These are phyloP conservation scores for Neurospora tetrasperma DNA, from an alignment of 495 filamentous ascomycete species.

Conservation along the genomic window DNA sequence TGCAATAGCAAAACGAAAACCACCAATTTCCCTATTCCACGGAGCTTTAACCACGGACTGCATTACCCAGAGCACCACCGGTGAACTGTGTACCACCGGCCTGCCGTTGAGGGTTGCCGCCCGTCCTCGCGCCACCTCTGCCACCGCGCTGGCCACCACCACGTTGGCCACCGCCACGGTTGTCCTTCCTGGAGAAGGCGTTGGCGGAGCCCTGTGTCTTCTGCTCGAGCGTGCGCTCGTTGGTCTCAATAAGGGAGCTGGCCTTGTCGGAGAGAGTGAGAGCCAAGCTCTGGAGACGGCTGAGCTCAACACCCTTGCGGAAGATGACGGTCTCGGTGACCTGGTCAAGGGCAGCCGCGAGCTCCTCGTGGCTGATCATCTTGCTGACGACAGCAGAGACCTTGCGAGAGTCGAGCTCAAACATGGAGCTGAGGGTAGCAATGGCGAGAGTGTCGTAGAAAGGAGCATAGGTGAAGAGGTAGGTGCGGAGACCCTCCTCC, in stretches of 20 bases:
- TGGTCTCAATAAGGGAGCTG: constrained; percentile 86
- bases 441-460: constrained; percentile 97
- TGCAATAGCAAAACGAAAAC: constrained; percentile 22
- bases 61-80: constrained; percentile 45
- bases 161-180: constrained; percentile 61
- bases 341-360: constrained; percentile 92
- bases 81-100: constrained; percentile 50
- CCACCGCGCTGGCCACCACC: constrained; percentile 56
- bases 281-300: constrained; percentile 87
- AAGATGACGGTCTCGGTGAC: constrained; percentile 97
- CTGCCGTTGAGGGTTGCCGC: constrained; percentile 43
- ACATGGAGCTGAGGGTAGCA: constrained; percentile 79
- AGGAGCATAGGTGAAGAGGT: constrained; percentile 98
- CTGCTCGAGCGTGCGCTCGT: constrained; percentile 94
- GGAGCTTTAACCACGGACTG: constrained; percentile 37
- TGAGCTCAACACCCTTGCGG: constrained; percentile 97
- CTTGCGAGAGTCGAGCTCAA: constrained; percentile 84
- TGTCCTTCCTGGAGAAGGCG: constrained; percentile 83
- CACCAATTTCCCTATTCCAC: constrained; percentile 9
- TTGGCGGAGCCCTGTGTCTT: constrained; percentile 91
- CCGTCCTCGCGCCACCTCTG: constrained; percentile 51
- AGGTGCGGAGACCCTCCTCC: constrained; percentile 94
- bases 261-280: constrained; percentile 94
- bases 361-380: constrained; percentile 99
- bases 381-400: constrained; percentile 91